Percentiles rank a stretch among this genome's conserved stretches.
phyloP scores from a whole-genome alignment of 1,284 basidiomycete genomes.

The Apiotrichum akiyoshidainum region DNA sequence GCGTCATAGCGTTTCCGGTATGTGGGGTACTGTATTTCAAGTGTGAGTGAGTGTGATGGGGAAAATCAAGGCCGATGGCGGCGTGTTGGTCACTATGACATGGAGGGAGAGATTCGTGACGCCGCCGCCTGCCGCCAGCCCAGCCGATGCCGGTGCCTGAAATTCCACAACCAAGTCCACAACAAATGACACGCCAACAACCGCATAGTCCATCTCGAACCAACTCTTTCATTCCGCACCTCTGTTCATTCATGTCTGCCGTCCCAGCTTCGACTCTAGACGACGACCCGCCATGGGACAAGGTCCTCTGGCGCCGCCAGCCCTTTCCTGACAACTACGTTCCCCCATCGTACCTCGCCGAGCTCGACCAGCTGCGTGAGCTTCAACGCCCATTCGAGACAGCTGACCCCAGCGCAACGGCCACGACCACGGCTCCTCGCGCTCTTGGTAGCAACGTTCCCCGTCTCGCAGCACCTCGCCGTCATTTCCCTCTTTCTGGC shows the following conservation, averaged over 20 bases:
- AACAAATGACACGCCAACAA: not conserved
- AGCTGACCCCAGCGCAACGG: conserved; percentile 26
- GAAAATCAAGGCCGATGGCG: too few relatives aligned
- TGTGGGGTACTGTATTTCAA: too few relatives aligned
- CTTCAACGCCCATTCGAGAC: conserved; percentile 12
- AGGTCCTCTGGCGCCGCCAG: conserved; percentile 78
- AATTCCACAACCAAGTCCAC: not conserved
- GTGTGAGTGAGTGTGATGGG: too few relatives aligned
- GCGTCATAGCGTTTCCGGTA: too few relatives aligned
- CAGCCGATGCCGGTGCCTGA: conserved; percentile 7
- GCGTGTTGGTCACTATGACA: too few relatives aligned
- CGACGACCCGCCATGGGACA: conserved; percentile 59
- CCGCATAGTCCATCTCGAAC: not conserved
- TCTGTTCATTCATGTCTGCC: not conserved
- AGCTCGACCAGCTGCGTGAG: conserved; percentile 73
- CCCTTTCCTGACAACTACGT: conserved; percentile 82
- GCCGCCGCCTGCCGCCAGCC: not conserved
- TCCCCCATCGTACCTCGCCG: conserved; percentile 70
- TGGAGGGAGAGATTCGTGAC: not conserved
- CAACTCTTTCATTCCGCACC: not conserved
- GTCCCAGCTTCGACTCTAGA: not conserved
- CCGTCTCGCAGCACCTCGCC: conserved; percentile 79
- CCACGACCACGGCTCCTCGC: conserved; percentile 59
- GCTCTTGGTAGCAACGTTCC: conserved; percentile 67
- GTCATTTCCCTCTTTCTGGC: conserved; percentile 77